phyloP scores from a whole-genome alignment of 2,329 filamentous ascomycete genomes.

The Didymella sp. region DNA sequence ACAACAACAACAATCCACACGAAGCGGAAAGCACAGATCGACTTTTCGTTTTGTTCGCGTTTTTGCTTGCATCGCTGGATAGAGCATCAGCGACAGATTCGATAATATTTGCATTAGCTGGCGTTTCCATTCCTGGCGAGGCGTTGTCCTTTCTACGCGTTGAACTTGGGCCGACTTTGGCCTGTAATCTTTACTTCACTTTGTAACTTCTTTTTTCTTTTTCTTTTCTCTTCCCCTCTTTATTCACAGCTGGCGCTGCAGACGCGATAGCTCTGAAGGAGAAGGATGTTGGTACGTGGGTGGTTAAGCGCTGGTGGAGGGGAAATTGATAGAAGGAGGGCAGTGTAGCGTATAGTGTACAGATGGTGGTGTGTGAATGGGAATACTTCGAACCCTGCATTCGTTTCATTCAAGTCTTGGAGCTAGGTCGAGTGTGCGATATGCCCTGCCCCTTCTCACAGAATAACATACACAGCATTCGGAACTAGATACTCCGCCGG shows the following conservation, averaged over 20 bases:
- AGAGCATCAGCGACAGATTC: constrained; percentile 17
- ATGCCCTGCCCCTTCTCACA: no score
- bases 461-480: no score
- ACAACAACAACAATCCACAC: not conserved
- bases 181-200: constrained; percentile 19
- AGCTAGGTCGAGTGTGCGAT: no score
- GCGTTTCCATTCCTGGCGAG: constrained; percentile 1
- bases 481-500: no score
- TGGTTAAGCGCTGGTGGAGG: not conserved
- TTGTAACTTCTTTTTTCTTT: constrained; percentile 9
- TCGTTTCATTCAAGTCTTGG: no score
- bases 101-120: constrained; percentile 21
- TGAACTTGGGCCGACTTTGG: not conserved
- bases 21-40: constrained; percentile 11
- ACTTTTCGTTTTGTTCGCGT: constrained; percentile 7
- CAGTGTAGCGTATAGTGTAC: not conserved
- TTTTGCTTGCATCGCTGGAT: constrained; percentile 20
- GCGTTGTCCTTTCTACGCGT: not conserved
- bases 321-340: not conserved
- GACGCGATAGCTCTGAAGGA: not conserved
- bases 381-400: not conserved
- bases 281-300: not conserved
- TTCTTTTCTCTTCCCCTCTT: no score
- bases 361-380: not conserved
- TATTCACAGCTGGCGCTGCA: constrained; percentile 12